These are phyloP conservation scores for Solanum tarijense DNA, from an alignment of 257 asterid genomes.

Conservation along the genomic window DNA sequence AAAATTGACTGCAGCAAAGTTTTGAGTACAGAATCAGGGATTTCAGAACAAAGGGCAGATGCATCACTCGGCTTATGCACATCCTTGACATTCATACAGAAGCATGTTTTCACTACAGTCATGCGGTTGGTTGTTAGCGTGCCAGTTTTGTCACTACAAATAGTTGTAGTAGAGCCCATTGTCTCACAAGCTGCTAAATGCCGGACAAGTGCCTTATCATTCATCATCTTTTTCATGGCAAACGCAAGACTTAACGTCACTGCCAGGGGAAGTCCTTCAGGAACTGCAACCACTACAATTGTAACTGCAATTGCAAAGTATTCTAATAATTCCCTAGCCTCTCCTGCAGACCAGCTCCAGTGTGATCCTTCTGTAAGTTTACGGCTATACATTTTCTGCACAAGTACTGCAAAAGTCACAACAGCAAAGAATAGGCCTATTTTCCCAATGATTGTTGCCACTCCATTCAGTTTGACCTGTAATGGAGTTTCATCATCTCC, in stretches of 20 bases:
- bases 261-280: conserved; percentile 88
- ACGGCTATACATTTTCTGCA: conserved; percentile 52
- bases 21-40: conserved; percentile 35
- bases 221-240: conserved; percentile 96
- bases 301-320: conserved; percentile 87
- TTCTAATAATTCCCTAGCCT: conserved; percentile 62
- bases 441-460: conserved; percentile 84
- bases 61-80: conserved; percentile 19
- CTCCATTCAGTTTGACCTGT: conserved; percentile 82
- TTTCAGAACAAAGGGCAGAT: conserved; percentile 23
- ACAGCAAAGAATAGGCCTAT: conserved; percentile 74
- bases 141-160: conserved; percentile 90
- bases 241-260: conserved; percentile 87
- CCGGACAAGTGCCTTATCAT: conserved; percentile 87
- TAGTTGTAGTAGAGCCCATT: conserved; percentile 89
- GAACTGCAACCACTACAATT: conserved; percentile 90
- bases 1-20: conserved; percentile 60
- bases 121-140: conserved; percentile 81
- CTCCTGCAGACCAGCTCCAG: conserved; percentile 60
- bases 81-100: conserved; percentile 48
- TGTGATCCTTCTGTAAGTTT: conserved; percentile 37
- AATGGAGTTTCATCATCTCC: conserved; percentile 89
- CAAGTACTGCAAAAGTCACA: conserved; percentile 68
- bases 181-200: conserved; percentile 94
- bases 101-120: conserved; percentile 82